Percentiles rank a stretch among this genome's conserved stretches.
phyloP scores from a whole-genome alignment of 2,329 filamentous ascomycete genomes.

The Beauveria varroae region DNA sequence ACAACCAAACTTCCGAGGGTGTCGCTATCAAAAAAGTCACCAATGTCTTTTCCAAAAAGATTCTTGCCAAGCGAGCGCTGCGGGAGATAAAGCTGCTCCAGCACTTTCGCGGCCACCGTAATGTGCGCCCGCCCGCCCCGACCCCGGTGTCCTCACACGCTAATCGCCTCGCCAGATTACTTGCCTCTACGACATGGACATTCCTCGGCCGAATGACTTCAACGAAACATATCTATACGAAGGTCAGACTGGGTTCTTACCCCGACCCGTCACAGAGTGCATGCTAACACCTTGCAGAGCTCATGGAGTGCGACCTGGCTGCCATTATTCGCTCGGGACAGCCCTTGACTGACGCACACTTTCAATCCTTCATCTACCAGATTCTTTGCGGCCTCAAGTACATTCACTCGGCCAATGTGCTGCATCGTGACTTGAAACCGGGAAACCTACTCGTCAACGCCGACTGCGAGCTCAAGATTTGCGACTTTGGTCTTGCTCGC shows the following conservation, averaged over 20 bases:
- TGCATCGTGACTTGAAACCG: slow-evolving; percentile 94
- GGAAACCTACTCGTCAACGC: slow-evolving; percentile 96
- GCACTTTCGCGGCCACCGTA: slow-evolving; percentile 88
- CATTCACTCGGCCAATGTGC: slow-evolving; percentile 95
- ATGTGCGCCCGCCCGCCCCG: slow-evolving; percentile 45
- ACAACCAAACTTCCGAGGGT: slow-evolving; percentile 82
- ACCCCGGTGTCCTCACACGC: slow-evolving; percentile 14
- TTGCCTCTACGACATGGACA: slow-evolving; percentile 99
- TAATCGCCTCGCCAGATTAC: slow-evolving; percentile 66
- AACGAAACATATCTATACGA: slow-evolving; percentile 99
- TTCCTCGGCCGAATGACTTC: slow-evolving; percentile 93
- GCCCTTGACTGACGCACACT: slow-evolving; percentile 94
- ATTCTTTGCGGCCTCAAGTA: slow-evolving; percentile 98
- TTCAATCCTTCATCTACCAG: slow-evolving; percentile 99
- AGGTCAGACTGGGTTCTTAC: slow-evolving; percentile 47
- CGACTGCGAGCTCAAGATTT: slow-evolving; percentile 99
- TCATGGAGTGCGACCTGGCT: slow-evolving; percentile 98
- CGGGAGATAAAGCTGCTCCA: slow-evolving; percentile 98
- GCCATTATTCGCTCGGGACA: slow-evolving; percentile 97
- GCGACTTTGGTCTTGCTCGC: slow-evolving; percentile 92
- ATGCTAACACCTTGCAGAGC: slow-evolving; percentile 48
- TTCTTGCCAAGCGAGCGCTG: slow-evolving; percentile 93
- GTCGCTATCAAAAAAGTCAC: slow-evolving; percentile 99
- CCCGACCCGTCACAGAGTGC: neutral
- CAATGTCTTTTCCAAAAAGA: slow-evolving; percentile 99